Evolutionary conservation across 345 rosid genomes (phyloP).

Genomic region (Excoecaria agallocha): DNA sequence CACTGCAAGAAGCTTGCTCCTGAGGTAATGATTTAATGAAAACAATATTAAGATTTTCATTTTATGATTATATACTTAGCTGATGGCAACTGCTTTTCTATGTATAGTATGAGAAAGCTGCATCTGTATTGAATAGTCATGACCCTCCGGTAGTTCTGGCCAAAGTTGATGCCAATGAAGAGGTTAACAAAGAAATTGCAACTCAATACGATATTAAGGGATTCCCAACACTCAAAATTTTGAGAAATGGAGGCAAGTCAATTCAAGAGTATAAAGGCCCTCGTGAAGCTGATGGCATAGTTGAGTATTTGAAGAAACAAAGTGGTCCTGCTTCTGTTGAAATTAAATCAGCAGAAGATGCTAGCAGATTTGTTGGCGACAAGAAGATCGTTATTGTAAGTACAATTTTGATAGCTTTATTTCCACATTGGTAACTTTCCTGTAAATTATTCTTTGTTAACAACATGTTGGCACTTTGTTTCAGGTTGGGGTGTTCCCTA

Average conservation of each 20-base stretch:
- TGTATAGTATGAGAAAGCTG: constrained; percentile 90
- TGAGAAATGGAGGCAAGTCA: constrained; percentile 76
- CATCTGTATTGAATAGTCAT: constrained; percentile 63
- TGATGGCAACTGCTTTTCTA: not conserved
- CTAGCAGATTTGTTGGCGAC: constrained; percentile 53
- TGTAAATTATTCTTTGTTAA: not conserved
- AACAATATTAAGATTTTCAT: too few relatives aligned
- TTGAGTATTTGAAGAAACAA: constrained; percentile 73
- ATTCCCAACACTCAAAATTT: constrained; percentile 81
- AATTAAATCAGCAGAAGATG: constrained; percentile 63
- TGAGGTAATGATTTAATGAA: constrained; percentile 45
- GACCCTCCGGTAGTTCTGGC: constrained; percentile 69
- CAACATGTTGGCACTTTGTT: constrained; percentile 5
- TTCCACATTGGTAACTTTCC: not conserved
- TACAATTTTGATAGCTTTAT: not conserved
- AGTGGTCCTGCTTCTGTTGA: constrained; percentile 91
- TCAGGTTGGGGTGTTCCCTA: constrained; percentile 91
- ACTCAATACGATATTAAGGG: constrained; percentile 63
- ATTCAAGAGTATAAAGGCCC: constrained; percentile 94
- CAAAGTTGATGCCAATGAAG: constrained; percentile 85
- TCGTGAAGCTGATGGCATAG: constrained; percentile 89
- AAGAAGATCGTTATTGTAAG: constrained; percentile 71
- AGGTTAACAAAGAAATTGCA: constrained; percentile 60
- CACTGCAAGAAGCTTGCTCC: constrained; percentile 96
- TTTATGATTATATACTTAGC: not conserved